Evolutionary conservation across 257 asterid genomes (phyloP).

Genomic region (Datura wrightii): DNA sequence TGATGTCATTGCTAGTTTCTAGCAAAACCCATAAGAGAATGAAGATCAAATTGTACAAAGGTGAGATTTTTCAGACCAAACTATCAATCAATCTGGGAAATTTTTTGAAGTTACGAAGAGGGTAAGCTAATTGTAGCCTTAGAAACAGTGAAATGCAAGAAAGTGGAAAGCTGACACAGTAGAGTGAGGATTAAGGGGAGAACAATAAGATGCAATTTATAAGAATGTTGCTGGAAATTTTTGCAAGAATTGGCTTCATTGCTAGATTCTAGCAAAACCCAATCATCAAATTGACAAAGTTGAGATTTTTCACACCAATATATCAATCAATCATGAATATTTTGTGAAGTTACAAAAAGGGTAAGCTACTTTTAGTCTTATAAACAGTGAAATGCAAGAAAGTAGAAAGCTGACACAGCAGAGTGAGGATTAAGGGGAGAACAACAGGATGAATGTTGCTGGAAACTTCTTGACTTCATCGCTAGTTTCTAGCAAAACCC

Average conservation of each 20-base stretch:
- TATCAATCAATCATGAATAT: slow-evolving; percentile 29
- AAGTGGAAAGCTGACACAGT: slow-evolving; percentile 15
- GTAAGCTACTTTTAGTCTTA: neutral
- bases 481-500: slow-evolving; percentile 41
- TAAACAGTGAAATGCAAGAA: slow-evolving; percentile 30
- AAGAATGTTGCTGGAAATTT: slow-evolving; percentile 28
- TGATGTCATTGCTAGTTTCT: slow-evolving; percentile 54
- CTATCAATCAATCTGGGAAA: slow-evolving; percentile 31
- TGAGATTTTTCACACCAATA: neutral
- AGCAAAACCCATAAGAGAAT: slow-evolving; percentile 39
- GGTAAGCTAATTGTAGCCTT: neutral
- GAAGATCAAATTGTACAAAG: neutral
- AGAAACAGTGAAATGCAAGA: slow-evolving; percentile 27
- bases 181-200: slow-evolving; percentile 11
- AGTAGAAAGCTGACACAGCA: slow-evolving; percentile 29
- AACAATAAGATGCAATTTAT: slow-evolving; percentile 6
- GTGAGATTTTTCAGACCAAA: neutral
- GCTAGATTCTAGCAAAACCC: slow-evolving; percentile 43
- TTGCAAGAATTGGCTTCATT: slow-evolving; percentile 56
- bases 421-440: slow-evolving; percentile 6
- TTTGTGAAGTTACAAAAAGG: neutral
- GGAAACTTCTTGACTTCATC: slow-evolving; percentile 47
- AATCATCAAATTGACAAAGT: neutral
- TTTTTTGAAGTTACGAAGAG: slow-evolving; percentile 6
- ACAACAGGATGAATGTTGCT: slow-evolving; percentile 28